These are phyloP conservation scores for Pythium coloratum DNA, from an alignment of 352 stramenopile species.

Conservation along the genomic window DNA sequence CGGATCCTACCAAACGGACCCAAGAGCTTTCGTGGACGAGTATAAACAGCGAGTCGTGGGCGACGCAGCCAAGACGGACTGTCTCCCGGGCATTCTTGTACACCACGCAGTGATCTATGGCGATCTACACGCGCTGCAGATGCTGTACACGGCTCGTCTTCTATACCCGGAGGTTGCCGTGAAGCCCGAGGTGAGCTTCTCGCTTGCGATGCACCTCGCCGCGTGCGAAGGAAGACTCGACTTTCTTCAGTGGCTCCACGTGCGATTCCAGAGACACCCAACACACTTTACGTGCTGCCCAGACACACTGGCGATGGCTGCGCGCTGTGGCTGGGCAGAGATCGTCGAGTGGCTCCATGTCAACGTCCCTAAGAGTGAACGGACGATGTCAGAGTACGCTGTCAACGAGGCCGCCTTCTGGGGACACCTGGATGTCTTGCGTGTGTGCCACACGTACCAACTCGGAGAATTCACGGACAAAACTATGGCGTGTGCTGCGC, in stretches of 20 bases:
- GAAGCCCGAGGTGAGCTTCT: slow-evolving; percentile 1
- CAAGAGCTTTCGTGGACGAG: neutral
- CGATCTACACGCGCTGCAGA: slow-evolving; percentile 2
- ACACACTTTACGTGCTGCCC: neutral
- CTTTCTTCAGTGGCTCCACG: slow-evolving; percentile 13
- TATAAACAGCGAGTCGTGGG: neutral
- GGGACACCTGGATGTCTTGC: slow-evolving; percentile 14
- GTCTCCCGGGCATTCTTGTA: neutral
- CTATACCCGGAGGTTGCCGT: neutral
- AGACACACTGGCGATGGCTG: slow-evolving; percentile 18
- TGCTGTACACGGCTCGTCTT: neutral
- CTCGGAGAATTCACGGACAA: neutral
- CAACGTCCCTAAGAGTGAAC: neutral
- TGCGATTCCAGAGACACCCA: neutral
- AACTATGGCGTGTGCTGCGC: neutral
- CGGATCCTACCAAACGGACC: neutral
- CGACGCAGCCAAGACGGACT: neutral
- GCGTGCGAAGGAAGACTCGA: slow-evolving; percentile 16
- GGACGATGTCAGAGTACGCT: slow-evolving; percentile 1
- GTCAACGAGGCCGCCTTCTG: slow-evolving; percentile 6
- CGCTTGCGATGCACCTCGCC: slow-evolving; percentile 5
- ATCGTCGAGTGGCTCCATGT: slow-evolving; percentile 20
- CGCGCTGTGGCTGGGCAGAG: slow-evolving; percentile 12
- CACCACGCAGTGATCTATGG: slow-evolving; percentile 10
- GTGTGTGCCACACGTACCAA: slow-evolving; percentile 10